Evolutionary conservation across 2,329 filamentous ascomycete species (phyloP).

Genomic region (Cordyceps fumosorosea): DNA sequence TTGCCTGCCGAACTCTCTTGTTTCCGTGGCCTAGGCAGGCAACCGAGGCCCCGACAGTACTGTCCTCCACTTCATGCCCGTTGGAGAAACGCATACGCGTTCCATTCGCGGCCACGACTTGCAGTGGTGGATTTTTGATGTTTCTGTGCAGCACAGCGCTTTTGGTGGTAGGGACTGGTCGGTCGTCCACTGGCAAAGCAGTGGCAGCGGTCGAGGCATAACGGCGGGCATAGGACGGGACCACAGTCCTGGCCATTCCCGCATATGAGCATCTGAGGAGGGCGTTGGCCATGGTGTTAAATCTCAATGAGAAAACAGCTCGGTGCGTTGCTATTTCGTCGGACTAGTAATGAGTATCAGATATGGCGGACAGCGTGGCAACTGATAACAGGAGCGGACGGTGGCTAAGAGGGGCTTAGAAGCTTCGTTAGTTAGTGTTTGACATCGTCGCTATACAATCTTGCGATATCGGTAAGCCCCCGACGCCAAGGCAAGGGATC

Average conservation of each 20-base stretch:
- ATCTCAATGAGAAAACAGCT: not conserved
- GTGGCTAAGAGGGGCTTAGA: not conserved
- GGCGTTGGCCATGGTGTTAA: too few relatives aligned
- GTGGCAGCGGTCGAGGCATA: not conserved
- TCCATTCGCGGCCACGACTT: conserved; percentile 38
- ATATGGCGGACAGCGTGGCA: not conserved
- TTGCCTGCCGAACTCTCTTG: conserved; percentile 30
- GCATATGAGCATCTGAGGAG: not conserved
- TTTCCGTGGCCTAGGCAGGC: conserved; percentile 9
- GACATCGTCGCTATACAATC: not conserved
- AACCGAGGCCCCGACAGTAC: conserved; percentile 5
- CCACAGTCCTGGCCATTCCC: not conserved
- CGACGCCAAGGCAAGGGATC: conserved; percentile 1
- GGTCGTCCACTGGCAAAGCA: not conserved
- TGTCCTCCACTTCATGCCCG: conserved; percentile 7
- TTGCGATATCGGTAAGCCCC: conserved; percentile 8
- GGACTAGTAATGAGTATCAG: not conserved
- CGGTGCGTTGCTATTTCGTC: not conserved
- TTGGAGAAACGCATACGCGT: not conserved
- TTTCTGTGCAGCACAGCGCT: conserved; percentile 8
- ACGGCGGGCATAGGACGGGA: not conserved
- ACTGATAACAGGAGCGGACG: not conserved
- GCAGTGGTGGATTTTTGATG: not conserved
- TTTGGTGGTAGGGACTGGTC: not conserved
- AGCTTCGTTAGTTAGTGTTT: not conserved